A percentile compares a stretch with the other conserved stretches of the same genome.
Evolutionary conservation across 345 rosid species (phyloP).

Genomic region (Kernera saxatilis): DNA sequence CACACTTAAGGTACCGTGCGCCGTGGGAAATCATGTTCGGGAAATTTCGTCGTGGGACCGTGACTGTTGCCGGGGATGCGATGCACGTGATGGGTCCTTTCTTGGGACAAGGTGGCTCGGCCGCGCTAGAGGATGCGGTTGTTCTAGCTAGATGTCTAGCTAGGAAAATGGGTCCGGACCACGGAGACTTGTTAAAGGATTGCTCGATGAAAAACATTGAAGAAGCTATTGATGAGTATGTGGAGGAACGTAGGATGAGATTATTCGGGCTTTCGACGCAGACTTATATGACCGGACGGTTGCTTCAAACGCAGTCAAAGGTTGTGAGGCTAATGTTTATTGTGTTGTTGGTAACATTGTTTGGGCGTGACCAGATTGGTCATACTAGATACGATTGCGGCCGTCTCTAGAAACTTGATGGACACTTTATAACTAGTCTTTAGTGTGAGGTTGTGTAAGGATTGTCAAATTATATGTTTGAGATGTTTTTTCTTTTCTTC

Average conservation of each 20-base stretch:
- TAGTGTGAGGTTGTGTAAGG: neutral
- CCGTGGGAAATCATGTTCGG: constrained; percentile 38
- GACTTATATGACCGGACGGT: constrained; percentile 30
- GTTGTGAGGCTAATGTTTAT: constrained; percentile 23
- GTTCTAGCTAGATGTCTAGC: constrained; percentile 49
- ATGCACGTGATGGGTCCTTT: constrained; percentile 56
- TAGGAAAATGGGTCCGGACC: constrained; percentile 20
- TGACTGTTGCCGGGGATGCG: constrained; percentile 51
- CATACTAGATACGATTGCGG: constrained; percentile 31
- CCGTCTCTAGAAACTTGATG: constrained; percentile 15
- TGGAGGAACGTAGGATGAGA: constrained; percentile 30
- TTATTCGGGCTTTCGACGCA: constrained; percentile 26
- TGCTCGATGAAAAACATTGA: constrained; percentile 2
- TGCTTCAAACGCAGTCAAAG: constrained; percentile 13
- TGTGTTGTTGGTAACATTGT: constrained; percentile 21
- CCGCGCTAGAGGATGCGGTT: constrained; percentile 46
- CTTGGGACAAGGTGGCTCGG: constrained; percentile 47
- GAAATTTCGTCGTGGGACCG: constrained; percentile 36
- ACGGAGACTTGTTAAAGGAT: neutral
- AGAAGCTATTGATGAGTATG: constrained; percentile 35
- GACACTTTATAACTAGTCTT: neutral
- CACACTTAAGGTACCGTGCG: constrained; percentile 38
- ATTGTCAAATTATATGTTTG: neutral
- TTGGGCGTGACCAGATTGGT: constrained; percentile 24
- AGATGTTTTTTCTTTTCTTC: neutral